Conservation (phyloP, 306 rosid genomes). For the Ormosia emarginata region DNA sequence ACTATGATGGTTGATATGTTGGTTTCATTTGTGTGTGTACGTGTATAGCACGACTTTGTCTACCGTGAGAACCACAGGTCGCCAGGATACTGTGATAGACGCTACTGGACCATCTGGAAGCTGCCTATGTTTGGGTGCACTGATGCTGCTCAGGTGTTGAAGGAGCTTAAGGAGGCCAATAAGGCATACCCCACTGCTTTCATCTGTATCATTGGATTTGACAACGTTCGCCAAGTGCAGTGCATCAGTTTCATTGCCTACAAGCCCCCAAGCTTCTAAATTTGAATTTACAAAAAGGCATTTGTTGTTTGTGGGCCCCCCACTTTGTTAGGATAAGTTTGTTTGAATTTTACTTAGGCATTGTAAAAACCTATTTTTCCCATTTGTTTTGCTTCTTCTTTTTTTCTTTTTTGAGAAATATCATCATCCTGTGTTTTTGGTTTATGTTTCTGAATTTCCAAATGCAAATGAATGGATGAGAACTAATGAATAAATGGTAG, state of each 20-base stretch:
- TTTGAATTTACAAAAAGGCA: neutral
- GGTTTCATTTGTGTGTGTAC: neutral
- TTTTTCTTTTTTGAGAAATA: neutral
- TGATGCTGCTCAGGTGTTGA: slow-evolving; percentile 40
- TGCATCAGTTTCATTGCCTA: neutral
- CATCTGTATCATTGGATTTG: slow-evolving; percentile 65
- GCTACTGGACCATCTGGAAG: slow-evolving; percentile 79
- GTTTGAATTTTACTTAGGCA: neutral
- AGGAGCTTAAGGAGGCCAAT: slow-evolving; percentile 38
- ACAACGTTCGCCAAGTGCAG: slow-evolving; percentile 49
- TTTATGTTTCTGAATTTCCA: neutral
- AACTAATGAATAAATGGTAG: slow-evolving; percentile 25
- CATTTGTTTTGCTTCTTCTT: neutral
- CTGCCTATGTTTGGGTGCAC: slow-evolving; percentile 70
- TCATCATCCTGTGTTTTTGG: slow-evolving; percentile 13
- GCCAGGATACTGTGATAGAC: slow-evolving; percentile 69
- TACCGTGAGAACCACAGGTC: slow-evolving; percentile 49
- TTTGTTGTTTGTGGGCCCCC: neutral
- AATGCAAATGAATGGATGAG: slow-evolving; percentile 28
- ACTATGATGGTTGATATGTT: neutral
- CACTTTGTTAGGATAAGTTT: slow-evolving; percentile 5
- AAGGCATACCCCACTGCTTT: slow-evolving; percentile 35
- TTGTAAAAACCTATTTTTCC: neutral
- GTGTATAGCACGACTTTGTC: slow-evolving; percentile 27
- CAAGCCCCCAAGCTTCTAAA: neutral